These are phyloP conservation scores for Phytophthora kernoviae DNA, from an alignment of 352 stramenopile species.

Conservation along the genomic window DNA sequence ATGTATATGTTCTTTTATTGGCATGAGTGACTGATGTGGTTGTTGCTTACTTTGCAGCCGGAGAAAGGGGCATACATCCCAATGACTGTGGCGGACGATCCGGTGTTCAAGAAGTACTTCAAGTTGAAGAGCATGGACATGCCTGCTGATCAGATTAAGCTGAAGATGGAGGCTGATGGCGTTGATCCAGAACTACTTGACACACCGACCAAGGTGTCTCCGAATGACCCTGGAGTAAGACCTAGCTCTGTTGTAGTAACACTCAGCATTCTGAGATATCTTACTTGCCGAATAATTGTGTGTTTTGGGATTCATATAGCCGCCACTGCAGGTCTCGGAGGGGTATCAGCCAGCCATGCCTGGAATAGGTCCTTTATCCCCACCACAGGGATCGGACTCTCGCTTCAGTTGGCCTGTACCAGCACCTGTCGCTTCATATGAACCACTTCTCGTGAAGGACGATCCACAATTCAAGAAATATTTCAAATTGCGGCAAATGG, in stretches of 20 bases:
- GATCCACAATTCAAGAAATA: slow-evolving; percentile 79
- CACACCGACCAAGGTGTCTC: slow-evolving; percentile 61
- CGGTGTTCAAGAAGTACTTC: slow-evolving; percentile 86
- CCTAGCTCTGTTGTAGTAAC: not conserved
- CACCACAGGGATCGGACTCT: slow-evolving; percentile 12
- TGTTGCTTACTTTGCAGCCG: slow-evolving; percentile 35
- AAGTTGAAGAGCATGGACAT: slow-evolving; percentile 87
- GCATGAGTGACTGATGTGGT: slow-evolving; percentile 4
- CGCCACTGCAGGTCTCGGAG: slow-evolving; percentile 25
- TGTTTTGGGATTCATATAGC: slow-evolving; percentile 23
- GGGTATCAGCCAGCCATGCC: slow-evolving; percentile 13
- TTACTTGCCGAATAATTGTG: slow-evolving; percentile 2
- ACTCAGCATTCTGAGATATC: too few relatives aligned
- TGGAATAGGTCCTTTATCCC: slow-evolving; percentile 22
- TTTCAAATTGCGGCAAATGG: slow-evolving; percentile 84
- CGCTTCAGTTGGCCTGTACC: slow-evolving; percentile 32
- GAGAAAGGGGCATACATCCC: slow-evolving; percentile 68
- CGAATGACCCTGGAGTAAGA: slow-evolving; percentile 82
- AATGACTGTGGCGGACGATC: slow-evolving; percentile 77
- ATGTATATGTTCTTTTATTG: not conserved
- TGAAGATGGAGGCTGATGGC: slow-evolving; percentile 87
- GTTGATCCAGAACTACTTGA: slow-evolving; percentile 72
- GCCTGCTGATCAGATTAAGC: slow-evolving; percentile 81
- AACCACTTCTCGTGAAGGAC: slow-evolving; percentile 76
- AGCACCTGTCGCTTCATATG: slow-evolving; percentile 51